These are phyloP conservation scores for Erythrobasidium hasegawianum DNA, from an alignment of 1,284 basidiomycete genomes.

Conservation along the genomic window DNA sequence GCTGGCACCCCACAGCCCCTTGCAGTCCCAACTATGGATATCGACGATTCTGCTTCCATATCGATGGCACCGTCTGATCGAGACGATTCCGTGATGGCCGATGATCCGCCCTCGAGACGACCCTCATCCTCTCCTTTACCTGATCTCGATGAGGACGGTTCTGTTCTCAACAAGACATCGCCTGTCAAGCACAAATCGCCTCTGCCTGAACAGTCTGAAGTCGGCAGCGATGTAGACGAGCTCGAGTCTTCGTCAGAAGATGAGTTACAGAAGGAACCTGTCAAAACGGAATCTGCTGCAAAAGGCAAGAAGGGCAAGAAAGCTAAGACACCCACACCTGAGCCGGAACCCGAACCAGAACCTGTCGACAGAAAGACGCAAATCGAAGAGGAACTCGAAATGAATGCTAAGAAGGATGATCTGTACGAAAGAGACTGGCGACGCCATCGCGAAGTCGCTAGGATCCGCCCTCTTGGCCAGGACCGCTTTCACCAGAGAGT, in stretches of 20 bases:
- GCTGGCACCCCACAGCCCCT: background rate
- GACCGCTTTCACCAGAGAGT: constrained; percentile 85
- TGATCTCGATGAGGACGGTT: constrained; percentile 5
- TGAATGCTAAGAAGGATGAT: constrained; percentile 71
- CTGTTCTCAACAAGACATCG: background rate
- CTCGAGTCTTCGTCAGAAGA: constrained; percentile 35
- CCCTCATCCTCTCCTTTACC: constrained; percentile 26
- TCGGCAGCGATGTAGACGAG: constrained; percentile 37
- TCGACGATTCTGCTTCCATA: constrained; percentile 3
- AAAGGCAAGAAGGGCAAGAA: background rate
- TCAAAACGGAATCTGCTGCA: background rate
- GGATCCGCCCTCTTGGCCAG: constrained; percentile 79
- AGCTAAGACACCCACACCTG: background rate
- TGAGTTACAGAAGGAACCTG: background rate
- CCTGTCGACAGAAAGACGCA: constrained; percentile 40
- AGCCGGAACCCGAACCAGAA: constrained; percentile 1
- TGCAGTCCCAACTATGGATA: background rate
- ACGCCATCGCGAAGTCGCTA: constrained; percentile 71
- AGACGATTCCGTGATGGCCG: constrained; percentile 23
- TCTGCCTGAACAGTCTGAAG: constrained; percentile 19
- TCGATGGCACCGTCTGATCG: constrained; percentile 26
- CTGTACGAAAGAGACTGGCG: constrained; percentile 90
- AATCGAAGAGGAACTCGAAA: constrained; percentile 69
- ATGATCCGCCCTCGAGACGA: constrained; percentile 18
- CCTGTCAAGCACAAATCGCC: background rate